A percentile compares a stretch with the other conserved stretches of the same genome.
phyloP scores from a whole-genome alignment of 2,329 filamentous ascomycete genomes.

The Pleomassaria siparia region DNA sequence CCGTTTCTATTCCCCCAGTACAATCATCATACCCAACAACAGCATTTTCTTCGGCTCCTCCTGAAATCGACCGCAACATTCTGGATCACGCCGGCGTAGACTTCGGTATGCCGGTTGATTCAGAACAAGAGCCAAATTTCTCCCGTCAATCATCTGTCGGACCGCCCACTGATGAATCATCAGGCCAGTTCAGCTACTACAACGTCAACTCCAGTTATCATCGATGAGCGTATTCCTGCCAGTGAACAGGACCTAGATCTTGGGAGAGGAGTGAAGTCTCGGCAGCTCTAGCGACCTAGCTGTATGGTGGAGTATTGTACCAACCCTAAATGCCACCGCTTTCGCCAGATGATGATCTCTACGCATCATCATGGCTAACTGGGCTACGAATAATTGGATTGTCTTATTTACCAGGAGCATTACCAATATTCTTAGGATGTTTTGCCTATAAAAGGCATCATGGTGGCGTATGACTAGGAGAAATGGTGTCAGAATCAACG shows the following conservation, averaged over 20 bases:
- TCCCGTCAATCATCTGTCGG: slow-evolving; percentile 14
- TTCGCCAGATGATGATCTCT: background rate
- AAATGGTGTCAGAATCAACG: background rate
- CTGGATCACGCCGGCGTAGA: slow-evolving; percentile 32
- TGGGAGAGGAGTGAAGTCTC: slow-evolving; percentile 21
- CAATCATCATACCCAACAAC: too few species aligned
- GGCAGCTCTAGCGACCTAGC: slow-evolving; percentile 9
- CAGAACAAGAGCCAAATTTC: slow-evolving; percentile 16
- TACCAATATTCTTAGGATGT: background rate
- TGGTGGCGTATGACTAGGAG: background rate
- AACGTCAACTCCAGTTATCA: slow-evolving; percentile 24
- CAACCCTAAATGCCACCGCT: background rate
- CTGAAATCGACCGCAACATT: slow-evolving; percentile 31
- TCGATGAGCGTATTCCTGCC: slow-evolving; percentile 22
- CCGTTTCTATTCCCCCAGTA: slow-evolving; percentile 10
- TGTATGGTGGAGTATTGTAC: background rate
- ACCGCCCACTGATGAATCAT: slow-evolving; percentile 29
- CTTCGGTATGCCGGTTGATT: slow-evolving; percentile 32
- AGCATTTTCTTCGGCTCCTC: slow-evolving; percentile 7
- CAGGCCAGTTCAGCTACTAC: slow-evolving; percentile 33
- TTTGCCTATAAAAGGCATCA: background rate
- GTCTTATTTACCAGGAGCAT: background rate
- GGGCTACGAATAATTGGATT: background rate
- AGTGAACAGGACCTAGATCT: slow-evolving; percentile 35
- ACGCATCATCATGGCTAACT: background rate